Percentiles rank a stretch among this genome's conserved stretches.
Evolutionary conservation across 2,329 filamentous ascomycete genomes (phyloP).

Genomic region (Verticillium longisporum): DNA sequence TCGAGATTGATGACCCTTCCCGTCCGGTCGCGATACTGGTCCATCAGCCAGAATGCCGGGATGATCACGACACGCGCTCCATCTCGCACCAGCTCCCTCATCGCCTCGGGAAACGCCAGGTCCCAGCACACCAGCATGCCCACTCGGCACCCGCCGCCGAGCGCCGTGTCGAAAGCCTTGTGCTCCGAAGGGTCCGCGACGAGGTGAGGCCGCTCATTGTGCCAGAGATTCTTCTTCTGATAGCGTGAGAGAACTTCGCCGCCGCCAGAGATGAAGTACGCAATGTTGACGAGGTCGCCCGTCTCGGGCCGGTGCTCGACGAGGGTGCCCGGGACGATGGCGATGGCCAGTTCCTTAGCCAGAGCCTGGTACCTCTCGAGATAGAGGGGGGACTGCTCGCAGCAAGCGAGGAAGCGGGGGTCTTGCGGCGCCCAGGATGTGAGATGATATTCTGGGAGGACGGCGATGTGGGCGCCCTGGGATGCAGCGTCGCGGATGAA

Average conservation of each 20-base stretch:
- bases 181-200: slow-evolving; percentile 45
- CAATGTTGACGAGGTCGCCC: slow-evolving; percentile 54
- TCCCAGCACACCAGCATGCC: slow-evolving; percentile 75
- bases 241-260: slow-evolving; percentile 59
- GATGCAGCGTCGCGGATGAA: slow-evolving; percentile 32
- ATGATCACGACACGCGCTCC: slow-evolving; percentile 67
- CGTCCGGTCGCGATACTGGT: slow-evolving; percentile 22
- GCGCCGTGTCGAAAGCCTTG: slow-evolving; percentile 53
- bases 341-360: slow-evolving; percentile 59
- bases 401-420: slow-evolving; percentile 48
- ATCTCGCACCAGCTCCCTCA: slow-evolving; percentile 60
- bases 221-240: slow-evolving; percentile 73
- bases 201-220: slow-evolving; percentile 59
- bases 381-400: slow-evolving; percentile 46
- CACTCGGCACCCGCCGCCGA: slow-evolving; percentile 33
- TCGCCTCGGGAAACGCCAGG: slow-evolving; percentile 72
- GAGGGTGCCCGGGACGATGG: slow-evolving; percentile 73
- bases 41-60: slow-evolving; percentile 61
- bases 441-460: slow-evolving; percentile 68
- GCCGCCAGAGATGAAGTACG: slow-evolving; percentile 62
- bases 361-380: slow-evolving; percentile 55
- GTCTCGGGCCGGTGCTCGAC: slow-evolving; percentile 39
- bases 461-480: slow-evolving; percentile 41
- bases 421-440: slow-evolving; percentile 65
- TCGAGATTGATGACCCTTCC: slow-evolving; percentile 51